Conservation (phyloP, 1,284 basidiomycete genomes). For the Pseudozyma sp. region DNA sequence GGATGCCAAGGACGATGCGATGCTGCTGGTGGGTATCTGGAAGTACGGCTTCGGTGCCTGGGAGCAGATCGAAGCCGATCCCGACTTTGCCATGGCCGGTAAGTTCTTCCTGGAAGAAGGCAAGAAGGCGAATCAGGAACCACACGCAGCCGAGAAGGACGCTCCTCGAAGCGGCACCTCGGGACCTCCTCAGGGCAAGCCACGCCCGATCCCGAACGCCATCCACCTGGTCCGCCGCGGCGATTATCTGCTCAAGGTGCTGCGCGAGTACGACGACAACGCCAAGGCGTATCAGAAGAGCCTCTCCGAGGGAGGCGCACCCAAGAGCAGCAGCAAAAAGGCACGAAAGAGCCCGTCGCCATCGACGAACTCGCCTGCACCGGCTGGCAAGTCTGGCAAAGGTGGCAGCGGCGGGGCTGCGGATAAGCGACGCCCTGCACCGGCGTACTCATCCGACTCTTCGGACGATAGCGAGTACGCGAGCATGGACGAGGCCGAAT, state of each 20-base stretch:
- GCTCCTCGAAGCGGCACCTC: conserved; percentile 41
- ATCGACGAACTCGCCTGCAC: conserved; percentile 41
- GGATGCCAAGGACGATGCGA: conserved; percentile 91
- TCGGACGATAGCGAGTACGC: conserved; percentile 58
- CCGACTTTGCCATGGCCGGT: conserved; percentile 82
- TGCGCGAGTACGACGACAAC: conserved; percentile 79
- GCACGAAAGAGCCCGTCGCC: conserved; percentile 43
- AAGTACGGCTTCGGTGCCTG: conserved; percentile 95
- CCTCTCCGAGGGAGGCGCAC: conserved; percentile 22
- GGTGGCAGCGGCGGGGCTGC: conserved; percentile 12
- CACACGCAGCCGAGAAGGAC: conserved; percentile 41
- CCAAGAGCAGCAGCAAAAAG: conserved; percentile 41
- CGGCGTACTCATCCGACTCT: conserved; percentile 50
- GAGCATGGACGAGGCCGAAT: conserved; percentile 93
- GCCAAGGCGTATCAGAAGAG: conserved; percentile 50
- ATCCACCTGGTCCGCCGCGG: conserved; percentile 95
- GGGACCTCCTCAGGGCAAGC: conserved; percentile 53
- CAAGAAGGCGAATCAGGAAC: conserved; percentile 71
- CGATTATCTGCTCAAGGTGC: conserved; percentile 88
- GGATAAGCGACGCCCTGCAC: conserved; percentile 51
- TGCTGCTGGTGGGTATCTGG: conserved; percentile 92
- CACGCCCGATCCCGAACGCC: conserved; percentile 63
- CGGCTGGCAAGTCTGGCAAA: conserved; percentile 26
- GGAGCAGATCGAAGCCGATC: conserved; percentile 93
- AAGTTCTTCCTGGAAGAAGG: conserved; percentile 98